Evolutionary conservation across 352 stramenopile genomes (phyloP), one percentile per base, ranked within the genome.

Genomic region (Globisporangium nodosum): DNA sequence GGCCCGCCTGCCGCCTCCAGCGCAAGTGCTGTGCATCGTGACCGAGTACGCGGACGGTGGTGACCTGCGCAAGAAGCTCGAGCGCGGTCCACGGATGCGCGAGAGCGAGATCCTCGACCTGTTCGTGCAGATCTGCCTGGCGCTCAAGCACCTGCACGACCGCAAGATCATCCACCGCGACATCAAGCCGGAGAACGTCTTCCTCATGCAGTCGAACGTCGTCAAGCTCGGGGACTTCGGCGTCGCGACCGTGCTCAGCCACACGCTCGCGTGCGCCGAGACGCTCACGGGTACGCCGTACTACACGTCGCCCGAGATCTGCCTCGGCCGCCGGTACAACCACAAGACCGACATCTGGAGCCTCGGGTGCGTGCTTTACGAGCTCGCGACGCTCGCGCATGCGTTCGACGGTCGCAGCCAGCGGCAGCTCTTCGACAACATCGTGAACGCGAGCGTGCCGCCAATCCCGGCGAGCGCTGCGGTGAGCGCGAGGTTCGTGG

Each of bases 221-320:
- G 78, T 91, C 47, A 91, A 91, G 52, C 65, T 91, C 30, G 81
- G 81, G 18, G 86, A 95, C 58, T 83, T 95, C 49, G 86, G 86
- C 13, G 82, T 94, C 48, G 82, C 82, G 6, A 90, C 75, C 3
- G 80, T 90, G 39, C 60, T 90, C 12, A 86, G 71, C 63, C 70
- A 90, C 57, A 95, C 84, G 33, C 60, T 91, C 40, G 83, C 84
- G 7, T 83, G 80, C 55, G 78, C 78, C 1, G 69, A 87, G 61
- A 91, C 81, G n/a, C 72, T 81, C n/a, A 85, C 78, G 15, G 81
- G 81, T 9, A 91, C 81, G 2, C 81, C 81, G 52, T 98, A 97
- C 69, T 97, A 98, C 74, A 97, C 96, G 49, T 96, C 88, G 9
- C 93, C 93, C 42, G 93, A 98, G 68, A 96, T 98, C 48, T 97